Conservation (phyloP, 2,329 filamentous ascomycete genomes). For the Dactylonectria estremocensis region DNA sequence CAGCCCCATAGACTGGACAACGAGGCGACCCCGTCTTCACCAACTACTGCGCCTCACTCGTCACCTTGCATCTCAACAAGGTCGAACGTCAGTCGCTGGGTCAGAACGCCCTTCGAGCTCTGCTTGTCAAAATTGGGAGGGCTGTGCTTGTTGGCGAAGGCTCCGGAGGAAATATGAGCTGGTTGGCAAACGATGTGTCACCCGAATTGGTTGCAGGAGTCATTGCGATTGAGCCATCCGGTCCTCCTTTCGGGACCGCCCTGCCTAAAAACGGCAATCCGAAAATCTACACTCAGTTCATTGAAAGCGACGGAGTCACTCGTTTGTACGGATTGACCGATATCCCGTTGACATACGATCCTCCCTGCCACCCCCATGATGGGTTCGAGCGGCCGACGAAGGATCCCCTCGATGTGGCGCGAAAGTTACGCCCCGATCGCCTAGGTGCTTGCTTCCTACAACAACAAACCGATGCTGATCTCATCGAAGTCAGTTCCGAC, state of each 20-base stretch:
- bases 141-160: constrained; percentile 66
- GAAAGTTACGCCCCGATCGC: constrained; percentile 25
- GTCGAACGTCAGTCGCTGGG: constrained; percentile 51
- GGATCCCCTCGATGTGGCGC: constrained; percentile 38
- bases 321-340: constrained; percentile 59
- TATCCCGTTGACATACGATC: constrained; percentile 60
- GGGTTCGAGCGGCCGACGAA: constrained; percentile 20
- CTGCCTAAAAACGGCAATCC: constrained; percentile 20
- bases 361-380: constrained; percentile 47
- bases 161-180: constrained; percentile 62
- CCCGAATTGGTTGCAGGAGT: constrained; percentile 65
- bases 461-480: constrained; percentile 22
- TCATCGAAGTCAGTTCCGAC: constrained; percentile 3
- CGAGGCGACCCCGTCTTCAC: constrained; percentile 65
- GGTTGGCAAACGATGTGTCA: constrained; percentile 63
- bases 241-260: constrained; percentile 63
- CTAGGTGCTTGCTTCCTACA: constrained; percentile 44
- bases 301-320: constrained; percentile 47
- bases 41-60: constrained; percentile 61
- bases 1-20: constrained; percentile 48
- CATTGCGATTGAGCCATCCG: constrained; percentile 67
- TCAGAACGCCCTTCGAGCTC: constrained; percentile 56
- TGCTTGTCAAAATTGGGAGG: constrained; percentile 60
- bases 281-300: constrained; percentile 40
- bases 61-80: constrained; percentile 52